Evolutionary conservation across 1,284 basidiomycete species (phyloP).

Genomic region (Leccinum pachyderme): DNA sequence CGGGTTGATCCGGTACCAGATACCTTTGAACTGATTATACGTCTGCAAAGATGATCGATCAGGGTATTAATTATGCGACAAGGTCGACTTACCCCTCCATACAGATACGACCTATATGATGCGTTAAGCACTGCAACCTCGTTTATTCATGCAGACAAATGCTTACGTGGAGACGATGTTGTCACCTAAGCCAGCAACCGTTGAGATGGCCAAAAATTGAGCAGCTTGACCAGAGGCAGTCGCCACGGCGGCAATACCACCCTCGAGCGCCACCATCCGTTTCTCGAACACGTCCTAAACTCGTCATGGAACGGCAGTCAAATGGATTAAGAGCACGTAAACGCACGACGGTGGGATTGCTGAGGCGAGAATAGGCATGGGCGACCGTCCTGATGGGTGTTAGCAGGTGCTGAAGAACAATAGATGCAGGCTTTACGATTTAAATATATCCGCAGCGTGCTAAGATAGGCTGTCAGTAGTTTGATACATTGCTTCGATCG

Average conservation of each 20-base stretch:
- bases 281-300: constrained; percentile 71
- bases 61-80: neutral
- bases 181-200: constrained; percentile 67
- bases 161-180: constrained; percentile 73
- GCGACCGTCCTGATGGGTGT: too few relatives aligned
- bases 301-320: neutral
- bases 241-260: constrained; percentile 76
- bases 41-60: constrained; percentile 44
- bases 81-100: constrained; percentile 54
- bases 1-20: neutral
- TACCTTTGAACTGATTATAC: constrained; percentile 86
- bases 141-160: neutral
- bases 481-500: neutral
- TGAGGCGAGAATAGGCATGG: constrained; percentile 75
- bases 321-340: neutral
- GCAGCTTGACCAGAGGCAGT: constrained; percentile 77
- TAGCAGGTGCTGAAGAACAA: too few relatives aligned
- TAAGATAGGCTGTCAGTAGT: neutral
- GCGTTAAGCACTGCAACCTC: neutral
- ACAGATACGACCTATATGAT: constrained; percentile 45
- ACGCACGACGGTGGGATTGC: constrained; percentile 79
- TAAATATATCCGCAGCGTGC: constrained; percentile 18
- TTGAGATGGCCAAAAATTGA: constrained; percentile 71
- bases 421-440: too few relatives aligned
- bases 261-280: constrained; percentile 81